These are phyloP conservation scores for Trypanosoma cruzi DNA, from an alignment of 208 protist genomes.

Conservation along the genomic window DNA sequence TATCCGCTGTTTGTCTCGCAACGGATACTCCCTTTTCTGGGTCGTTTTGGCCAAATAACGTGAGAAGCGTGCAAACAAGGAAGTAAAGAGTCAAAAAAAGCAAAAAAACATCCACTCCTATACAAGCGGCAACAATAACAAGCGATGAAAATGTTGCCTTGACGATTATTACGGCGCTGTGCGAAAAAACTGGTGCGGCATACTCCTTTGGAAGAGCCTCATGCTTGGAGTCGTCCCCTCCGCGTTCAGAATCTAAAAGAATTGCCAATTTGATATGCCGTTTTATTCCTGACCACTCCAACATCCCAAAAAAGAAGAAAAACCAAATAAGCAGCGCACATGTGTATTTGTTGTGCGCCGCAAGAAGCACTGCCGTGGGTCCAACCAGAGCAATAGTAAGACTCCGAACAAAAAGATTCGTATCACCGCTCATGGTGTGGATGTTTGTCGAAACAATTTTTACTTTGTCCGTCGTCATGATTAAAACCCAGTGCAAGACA, in stretches of 20 bases:
- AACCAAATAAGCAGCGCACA: slow-evolving; percentile 47
- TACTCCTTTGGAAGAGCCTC: slow-evolving; percentile 44
- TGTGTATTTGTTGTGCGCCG: slow-evolving; percentile 39
- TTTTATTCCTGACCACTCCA: slow-evolving; percentile 84
- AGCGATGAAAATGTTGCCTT: slow-evolving; percentile 58
- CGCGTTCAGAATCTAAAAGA: slow-evolving; percentile 28
- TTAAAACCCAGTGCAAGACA: not conserved
- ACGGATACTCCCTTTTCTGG: slow-evolving; percentile 35
- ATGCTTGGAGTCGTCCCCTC: not conserved
- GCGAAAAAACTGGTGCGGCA: slow-evolving; percentile 48
- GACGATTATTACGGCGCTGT: slow-evolving; percentile 43
- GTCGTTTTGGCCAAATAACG: slow-evolving; percentile 52
- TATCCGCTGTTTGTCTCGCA: slow-evolving; percentile 1
- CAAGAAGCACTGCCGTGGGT: slow-evolving; percentile 46
- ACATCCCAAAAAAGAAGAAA: slow-evolving; percentile 48
- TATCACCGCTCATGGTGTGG: slow-evolving; percentile 11
- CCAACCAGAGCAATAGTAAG: slow-evolving; percentile 64
- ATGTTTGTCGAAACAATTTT: slow-evolving; percentile 19
- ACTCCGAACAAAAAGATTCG: slow-evolving; percentile 58
- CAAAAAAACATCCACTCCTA: slow-evolving; percentile 36
- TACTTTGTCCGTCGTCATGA: not conserved
- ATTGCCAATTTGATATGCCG: slow-evolving; percentile 85
- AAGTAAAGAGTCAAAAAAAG: slow-evolving; percentile 56
- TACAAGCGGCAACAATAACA: slow-evolving; percentile 50
- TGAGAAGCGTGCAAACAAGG: slow-evolving; percentile 57